Base-by-base conservation (phyloP, 192 early-diverging fungal genomes). In the Glomus cerebriforme region DNA sequence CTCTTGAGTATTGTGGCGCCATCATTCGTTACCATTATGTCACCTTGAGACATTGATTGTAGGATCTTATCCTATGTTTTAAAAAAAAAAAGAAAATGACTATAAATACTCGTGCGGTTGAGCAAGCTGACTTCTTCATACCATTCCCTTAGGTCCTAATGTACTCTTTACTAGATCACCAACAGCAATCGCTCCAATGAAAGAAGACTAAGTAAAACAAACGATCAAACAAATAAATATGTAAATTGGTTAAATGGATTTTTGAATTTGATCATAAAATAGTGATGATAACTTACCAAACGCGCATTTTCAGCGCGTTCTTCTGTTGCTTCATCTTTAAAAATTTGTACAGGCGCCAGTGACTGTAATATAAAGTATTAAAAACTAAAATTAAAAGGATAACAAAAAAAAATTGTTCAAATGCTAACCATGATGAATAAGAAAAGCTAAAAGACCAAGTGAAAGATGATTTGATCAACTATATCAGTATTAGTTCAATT, bases 1-100 rank as follows among this genome's bases (percentile, higher is more conserved):
- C 93, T 95, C 79, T 98, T 98, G 68, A 99, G 88, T 82, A 99
- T 99, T n/a, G 98, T 99, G 10, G 98, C 98, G 32, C 98, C 98
- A 85, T 99, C 98, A 86, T 99, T 99, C 29, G 98, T 98, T 67
- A 98, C 97, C 72, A 95, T 88, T 80, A 98, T 90, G 79, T 95
- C 93, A 65, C 90, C 92, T 77, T 88, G 93, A 39, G 87, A 85
- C 75, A 95, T 88, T 65, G 98, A 99, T 84, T 99, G 98, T 80
- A 99, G 91, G 79, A 97, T 98, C 87, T 99, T 99, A 88, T 99
- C 98, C 93, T 95, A 76, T 37, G 79, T 15, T 60, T 26, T 34
- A 79, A 58, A 76, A 67, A 15, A 82, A 35, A 67, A 34, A 65
- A 65, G n/a, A 29, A 29, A 65, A 65, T 65, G 13, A 24, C 15